Percentiles rank a stretch among this genome's conserved stretches.
These are phyloP conservation scores for Mucor racemosus DNA, from an alignment of 371 early-diverging fungal genomes.

Conservation along the genomic window DNA sequence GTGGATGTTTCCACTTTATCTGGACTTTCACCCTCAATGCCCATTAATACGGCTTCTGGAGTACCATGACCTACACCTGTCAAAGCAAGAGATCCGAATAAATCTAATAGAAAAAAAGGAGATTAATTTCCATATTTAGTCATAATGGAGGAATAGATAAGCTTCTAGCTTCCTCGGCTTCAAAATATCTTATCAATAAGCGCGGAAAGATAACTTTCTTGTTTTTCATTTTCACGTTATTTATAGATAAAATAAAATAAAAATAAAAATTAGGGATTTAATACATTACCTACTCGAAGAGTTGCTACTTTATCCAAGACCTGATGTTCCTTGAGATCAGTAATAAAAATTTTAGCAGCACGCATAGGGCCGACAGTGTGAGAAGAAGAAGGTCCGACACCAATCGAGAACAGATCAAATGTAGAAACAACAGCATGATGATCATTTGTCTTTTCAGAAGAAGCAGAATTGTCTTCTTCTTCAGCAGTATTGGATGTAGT, in stretches of 20 bases:
- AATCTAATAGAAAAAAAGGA: slow-evolving; percentile 66
- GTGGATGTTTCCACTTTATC: slow-evolving; percentile 86
- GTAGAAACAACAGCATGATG: slow-evolving; percentile 92
- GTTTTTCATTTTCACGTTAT: not conserved
- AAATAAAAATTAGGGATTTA: not conserved
- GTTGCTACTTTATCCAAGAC: slow-evolving; percentile 73
- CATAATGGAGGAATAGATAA: not conserved
- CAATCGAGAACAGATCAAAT: slow-evolving; percentile 95
- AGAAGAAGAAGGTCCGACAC: slow-evolving; percentile 93
- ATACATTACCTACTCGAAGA: slow-evolving; percentile 68
- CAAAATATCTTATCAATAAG: not conserved
- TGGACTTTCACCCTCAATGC: slow-evolving; percentile 92
- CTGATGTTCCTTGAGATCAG: slow-evolving; percentile 74
- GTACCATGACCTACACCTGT: slow-evolving; percentile 97
- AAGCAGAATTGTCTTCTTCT: slow-evolving; percentile 10
- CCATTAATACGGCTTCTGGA: slow-evolving; percentile 88
- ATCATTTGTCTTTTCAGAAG: slow-evolving; percentile 26
- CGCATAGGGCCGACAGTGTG: slow-evolving; percentile 97
- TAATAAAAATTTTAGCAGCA: slow-evolving; percentile 92
- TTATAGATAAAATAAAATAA: not conserved
- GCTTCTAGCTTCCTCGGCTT: slow-evolving; percentile 7
- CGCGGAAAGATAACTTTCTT: not conserved
- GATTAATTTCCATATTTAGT: slow-evolving; percentile 10
- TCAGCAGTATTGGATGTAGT: slow-evolving; percentile 10
- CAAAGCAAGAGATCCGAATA: slow-evolving; percentile 93